These are phyloP conservation scores for Aspergillus pseudoviridinutans DNA, from an alignment of 2,329 filamentous ascomycete genomes.

Conservation along the genomic window DNA sequence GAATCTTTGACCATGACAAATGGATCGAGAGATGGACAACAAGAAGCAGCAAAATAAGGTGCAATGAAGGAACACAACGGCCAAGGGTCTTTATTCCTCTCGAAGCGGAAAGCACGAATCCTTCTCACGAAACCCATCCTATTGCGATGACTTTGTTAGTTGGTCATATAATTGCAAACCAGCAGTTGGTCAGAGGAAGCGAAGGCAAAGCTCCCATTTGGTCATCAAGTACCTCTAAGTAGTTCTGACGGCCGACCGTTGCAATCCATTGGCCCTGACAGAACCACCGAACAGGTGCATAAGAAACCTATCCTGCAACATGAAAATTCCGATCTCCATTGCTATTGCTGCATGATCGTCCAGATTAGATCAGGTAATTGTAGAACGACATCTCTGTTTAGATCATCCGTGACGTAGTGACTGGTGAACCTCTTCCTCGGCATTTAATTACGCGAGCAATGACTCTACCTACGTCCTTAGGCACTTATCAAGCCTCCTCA, in stretches of 20 bases:
- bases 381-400: neutral
- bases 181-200: too few species aligned
- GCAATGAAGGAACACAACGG: too few species aligned
- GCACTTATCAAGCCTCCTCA: neutral
- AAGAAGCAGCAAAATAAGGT: too few species aligned
- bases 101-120: too few species aligned
- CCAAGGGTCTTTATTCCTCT: too few species aligned
- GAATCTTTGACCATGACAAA: too few species aligned
- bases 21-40: too few species aligned
- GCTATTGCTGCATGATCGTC: neutral
- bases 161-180: neutral
- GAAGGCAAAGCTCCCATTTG: neutral
- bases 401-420: neutral
- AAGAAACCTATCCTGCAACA: too few species aligned
- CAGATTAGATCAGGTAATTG: neutral
- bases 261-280: neutral
- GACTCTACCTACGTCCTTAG: neutral
- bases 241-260: too few species aligned
- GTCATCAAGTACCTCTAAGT: too few species aligned
- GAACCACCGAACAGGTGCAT: conserved; percentile 18
- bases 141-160: neutral
- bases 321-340: too few species aligned
- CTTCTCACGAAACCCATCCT: too few species aligned
- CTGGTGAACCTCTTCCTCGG: neutral
- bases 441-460: neutral